Evolutionary conservation across 2,329 filamentous ascomycete genomes (phyloP).

Genomic region (Penicillium sumatraense): DNA sequence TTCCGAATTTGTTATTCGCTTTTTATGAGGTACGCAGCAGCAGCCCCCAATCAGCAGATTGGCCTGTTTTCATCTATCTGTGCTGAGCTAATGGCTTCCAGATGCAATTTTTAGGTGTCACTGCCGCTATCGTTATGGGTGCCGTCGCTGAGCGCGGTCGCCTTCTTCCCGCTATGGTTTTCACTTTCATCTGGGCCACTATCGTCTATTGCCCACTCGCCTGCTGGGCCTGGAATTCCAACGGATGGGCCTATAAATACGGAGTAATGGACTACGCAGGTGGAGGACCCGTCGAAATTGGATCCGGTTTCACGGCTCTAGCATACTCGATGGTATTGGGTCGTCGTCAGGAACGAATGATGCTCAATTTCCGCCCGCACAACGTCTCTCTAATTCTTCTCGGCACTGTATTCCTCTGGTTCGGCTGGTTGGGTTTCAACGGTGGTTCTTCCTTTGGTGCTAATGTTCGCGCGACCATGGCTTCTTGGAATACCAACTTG

Average conservation of each 20-base stretch:
- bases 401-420: constrained; percentile 95
- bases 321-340: constrained; percentile 97
- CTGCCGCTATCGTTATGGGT: constrained; percentile 86
- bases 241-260: constrained; percentile 90
- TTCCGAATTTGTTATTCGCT: constrained; percentile 87
- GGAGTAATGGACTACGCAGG: constrained; percentile 96
- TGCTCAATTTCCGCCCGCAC: constrained; percentile 99
- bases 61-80: too few relatives aligned
- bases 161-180: constrained; percentile 90
- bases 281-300: constrained; percentile 96
- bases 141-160: constrained; percentile 93
- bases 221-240: constrained; percentile 95
- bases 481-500: constrained; percentile 96
- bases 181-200: constrained; percentile 94
- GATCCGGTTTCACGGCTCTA: constrained; percentile 86
- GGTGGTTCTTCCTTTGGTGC: constrained; percentile 92
- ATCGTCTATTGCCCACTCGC: constrained; percentile 96
- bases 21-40: constrained; percentile 77
- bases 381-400: constrained; percentile 97
- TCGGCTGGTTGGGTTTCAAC: constrained; percentile 99
- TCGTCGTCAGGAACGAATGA: constrained; percentile 97
- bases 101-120: constrained; percentile 98
- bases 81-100: constrained; percentile 49
- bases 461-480: constrained; percentile 91
- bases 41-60: not conserved